Conservation (phyloP, 495 filamentous ascomycete genomes). For the Beverwykella pulmonaria region DNA sequence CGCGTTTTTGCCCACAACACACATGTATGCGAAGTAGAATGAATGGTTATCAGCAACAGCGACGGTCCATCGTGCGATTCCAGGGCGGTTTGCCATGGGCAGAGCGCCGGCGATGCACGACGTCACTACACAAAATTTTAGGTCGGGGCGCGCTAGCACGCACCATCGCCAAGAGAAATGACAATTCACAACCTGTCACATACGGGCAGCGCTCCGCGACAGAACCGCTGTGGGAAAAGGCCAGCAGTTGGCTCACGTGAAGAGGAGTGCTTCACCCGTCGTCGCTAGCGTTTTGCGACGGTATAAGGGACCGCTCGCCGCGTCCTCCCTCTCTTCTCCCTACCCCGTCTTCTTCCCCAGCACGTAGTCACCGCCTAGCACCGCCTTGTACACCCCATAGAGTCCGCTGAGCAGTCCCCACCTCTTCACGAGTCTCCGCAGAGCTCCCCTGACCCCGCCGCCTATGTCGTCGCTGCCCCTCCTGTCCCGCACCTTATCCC, state of each 20-base stretch:
- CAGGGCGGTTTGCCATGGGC: background rate
- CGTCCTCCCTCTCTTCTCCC: background rate
- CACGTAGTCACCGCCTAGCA: conserved; percentile 17
- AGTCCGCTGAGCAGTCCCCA: conserved; percentile 17
- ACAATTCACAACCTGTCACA: background rate
- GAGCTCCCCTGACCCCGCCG: background rate
- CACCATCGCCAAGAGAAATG: background rate
- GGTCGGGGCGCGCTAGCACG: background rate
- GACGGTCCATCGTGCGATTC: background rate
- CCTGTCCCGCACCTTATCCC: conserved; percentile 55
- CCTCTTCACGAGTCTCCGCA: conserved; percentile 7
- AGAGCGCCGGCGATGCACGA: background rate
- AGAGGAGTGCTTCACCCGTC: too few species aligned
- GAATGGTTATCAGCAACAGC: background rate
- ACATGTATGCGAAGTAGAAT: background rate
- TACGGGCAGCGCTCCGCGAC: background rate
- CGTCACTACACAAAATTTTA: background rate
- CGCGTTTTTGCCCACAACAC: conserved; percentile 18
- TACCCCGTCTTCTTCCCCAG: conserved; percentile 10
- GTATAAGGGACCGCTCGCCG: too few species aligned
- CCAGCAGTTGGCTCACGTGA: too few species aligned
- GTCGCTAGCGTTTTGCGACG: too few species aligned
- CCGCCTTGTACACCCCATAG: conserved; percentile 21
- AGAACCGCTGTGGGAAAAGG: background rate
- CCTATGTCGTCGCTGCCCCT: background rate